Conservation (phyloP, 1,139 yeast species). For the Tardiomyces digboiensis region DNA sequence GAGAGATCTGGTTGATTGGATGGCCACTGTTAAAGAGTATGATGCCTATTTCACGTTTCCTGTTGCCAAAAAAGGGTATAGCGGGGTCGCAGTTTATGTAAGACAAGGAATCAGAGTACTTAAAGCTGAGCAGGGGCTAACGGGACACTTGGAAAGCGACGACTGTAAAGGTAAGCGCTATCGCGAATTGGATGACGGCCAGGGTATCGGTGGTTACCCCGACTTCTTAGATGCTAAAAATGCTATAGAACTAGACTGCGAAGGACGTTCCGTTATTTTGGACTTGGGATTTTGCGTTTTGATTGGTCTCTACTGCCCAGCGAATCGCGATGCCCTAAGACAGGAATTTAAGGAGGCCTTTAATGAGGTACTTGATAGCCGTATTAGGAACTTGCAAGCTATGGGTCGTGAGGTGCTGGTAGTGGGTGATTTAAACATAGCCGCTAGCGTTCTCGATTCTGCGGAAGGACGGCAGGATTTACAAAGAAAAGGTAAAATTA, state of each 20-base stretch:
- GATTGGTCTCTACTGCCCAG: slow-evolving; percentile 85
- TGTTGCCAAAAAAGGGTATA: slow-evolving; percentile 53
- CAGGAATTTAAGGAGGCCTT: slow-evolving; percentile 52
- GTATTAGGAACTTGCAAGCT: slow-evolving; percentile 44
- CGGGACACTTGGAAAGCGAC: slow-evolving; percentile 46
- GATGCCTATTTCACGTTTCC: slow-evolving; percentile 67
- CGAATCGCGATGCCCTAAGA: slow-evolving; percentile 78
- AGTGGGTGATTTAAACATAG: slow-evolving; percentile 83
- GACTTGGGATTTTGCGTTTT: slow-evolving; percentile 58
- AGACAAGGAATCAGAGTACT: slow-evolving; percentile 41
- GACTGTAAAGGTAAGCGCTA: slow-evolving; percentile 15
- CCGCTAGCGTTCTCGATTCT: slow-evolving; percentile 71
- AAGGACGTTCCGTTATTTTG: slow-evolving; percentile 72
- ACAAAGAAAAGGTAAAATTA: slow-evolving; percentile 20
- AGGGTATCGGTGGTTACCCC: slow-evolving; percentile 70
- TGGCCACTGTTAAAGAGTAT: slow-evolving; percentile 52
- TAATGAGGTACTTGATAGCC: slow-evolving; percentile 43
- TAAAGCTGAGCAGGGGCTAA: slow-evolving; percentile 85
- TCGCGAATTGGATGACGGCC: slow-evolving; percentile 13
- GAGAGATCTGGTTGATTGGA: slow-evolving; percentile 34
- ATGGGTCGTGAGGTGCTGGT: slow-evolving; percentile 54
- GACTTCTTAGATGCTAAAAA: slow-evolving; percentile 26
- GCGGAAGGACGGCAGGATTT: slow-evolving; percentile 57
- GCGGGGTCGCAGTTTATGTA: slow-evolving; percentile 86
- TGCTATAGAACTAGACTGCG: slow-evolving; percentile 54